Percentiles rank a stretch among this genome's conserved stretches.
Evolutionary conservation across 2,329 filamentous ascomycete species (phyloP).

Genomic region (Bipolaris bicolor): DNA sequence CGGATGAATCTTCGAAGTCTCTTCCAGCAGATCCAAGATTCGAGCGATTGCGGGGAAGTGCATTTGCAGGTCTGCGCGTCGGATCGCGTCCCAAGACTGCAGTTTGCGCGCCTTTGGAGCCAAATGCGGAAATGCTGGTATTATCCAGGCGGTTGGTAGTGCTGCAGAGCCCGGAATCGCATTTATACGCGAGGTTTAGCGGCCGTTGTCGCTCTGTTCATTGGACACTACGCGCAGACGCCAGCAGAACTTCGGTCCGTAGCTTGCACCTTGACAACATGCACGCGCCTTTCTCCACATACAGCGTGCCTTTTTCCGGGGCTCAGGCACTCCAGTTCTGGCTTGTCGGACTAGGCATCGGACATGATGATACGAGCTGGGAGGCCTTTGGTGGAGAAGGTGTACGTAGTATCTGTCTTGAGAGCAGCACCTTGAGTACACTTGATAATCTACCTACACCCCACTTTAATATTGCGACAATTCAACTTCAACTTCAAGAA

Average conservation of each 20-base stretch:
- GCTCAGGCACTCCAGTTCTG: conserved; percentile 1
- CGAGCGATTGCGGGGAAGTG: conserved; percentile 6
- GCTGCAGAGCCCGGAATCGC: conserved; percentile 16
- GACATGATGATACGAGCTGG: not conserved
- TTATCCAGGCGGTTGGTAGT: conserved; percentile 8
- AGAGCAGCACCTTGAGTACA: not conserved
- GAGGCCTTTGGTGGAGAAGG: not conserved
- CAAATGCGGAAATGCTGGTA: conserved; percentile 10
- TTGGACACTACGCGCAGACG: conserved; percentile 8
- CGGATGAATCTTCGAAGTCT: conserved; percentile 13
- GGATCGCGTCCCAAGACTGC: not conserved
- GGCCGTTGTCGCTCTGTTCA: conserved; percentile 6
- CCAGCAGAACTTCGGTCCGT: conserved; percentile 10
- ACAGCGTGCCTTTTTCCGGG: conserved; percentile 20
- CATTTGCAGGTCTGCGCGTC: not conserved
- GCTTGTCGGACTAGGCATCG: conserved; percentile 1
- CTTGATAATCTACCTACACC: not conserved
- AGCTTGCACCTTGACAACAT: conserved; percentile 3
- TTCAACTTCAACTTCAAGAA: not conserved
- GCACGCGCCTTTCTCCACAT: conserved; percentile 9
- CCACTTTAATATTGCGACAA: not conserved
- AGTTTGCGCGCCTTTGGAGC: conserved; percentile 5
- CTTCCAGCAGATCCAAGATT: not conserved
- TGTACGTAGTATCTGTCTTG: not conserved
- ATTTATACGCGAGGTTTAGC: conserved; percentile 20